Evolutionary conservation across 495 filamentous ascomycete genomes (phyloP), one percentile per base, ranked within the genome.

Genomic region (Daldinia caldariorum): DNA sequence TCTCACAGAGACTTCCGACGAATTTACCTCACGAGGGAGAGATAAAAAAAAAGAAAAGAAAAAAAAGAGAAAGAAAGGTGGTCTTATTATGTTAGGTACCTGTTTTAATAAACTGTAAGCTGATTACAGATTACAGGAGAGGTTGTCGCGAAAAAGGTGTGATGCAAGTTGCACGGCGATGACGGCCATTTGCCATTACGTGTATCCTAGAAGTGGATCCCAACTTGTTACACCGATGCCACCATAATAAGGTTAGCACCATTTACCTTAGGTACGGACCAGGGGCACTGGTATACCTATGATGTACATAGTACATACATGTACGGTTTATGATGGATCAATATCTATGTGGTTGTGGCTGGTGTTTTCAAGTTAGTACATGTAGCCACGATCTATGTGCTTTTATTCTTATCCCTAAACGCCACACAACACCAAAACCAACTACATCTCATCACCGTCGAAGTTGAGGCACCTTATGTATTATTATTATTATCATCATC

Each of bases 151-250:
- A 61, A 63, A 58, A 61, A 63, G 53, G 47, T 35, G 45, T 49
- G 51, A 47, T 45, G 63, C 58, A 29, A 37, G 31, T 37, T 37
- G 29, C 31, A 20, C 43, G n/a, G 53, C 53, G 47, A 51, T 61
- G 63, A 63, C 37, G 57, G 53, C 26, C 65, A 72, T 72, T 72
- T 50, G 53, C 26, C 65, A 72, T 72, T 72, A 72, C 70, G 70
- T 72, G 70, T 72, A 61, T 72, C 41, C 43, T 10, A 49, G 35
- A 45, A 61, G 63, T 68, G 60, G 69, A 31, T 51, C 58, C 38
- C 12, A 20, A 14, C n/a, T n/a, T 3, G 57, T 67, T 61, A 47
- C 47, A 54, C 10, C 47, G 26, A 29, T 7, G 26, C 57, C 39
- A 50, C 56, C 14, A 13, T 18, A 13, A 22, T 43, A 49, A 29